These are phyloP conservation scores for Boletus austroedulis DNA, from an alignment of 1,284 basidiomycete species.

Conservation along the genomic window DNA sequence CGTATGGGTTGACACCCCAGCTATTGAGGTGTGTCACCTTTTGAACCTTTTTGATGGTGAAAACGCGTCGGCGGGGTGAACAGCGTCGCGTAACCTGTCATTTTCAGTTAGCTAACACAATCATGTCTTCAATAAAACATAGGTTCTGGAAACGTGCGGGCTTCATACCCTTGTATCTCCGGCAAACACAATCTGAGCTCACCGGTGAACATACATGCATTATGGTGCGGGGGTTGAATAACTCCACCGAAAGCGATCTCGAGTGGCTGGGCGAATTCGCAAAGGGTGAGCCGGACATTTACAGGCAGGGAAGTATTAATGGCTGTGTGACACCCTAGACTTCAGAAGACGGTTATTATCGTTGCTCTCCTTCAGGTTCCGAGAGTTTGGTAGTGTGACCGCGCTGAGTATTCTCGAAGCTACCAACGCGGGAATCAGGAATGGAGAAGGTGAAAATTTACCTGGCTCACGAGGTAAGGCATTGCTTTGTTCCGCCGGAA, in stretches of 20 bases:
- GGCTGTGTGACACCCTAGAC: conserved; percentile 47
- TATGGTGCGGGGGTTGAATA: conserved; percentile 87
- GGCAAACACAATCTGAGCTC: conserved; percentile 91
- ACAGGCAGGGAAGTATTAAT: not conserved
- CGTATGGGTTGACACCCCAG: conserved; percentile 89
- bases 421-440: conserved; percentile 64
- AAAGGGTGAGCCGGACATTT: conserved; percentile 54
- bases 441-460: conserved; percentile 41
- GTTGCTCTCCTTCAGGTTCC: conserved; percentile 91
- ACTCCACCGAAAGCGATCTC: conserved; percentile 56
- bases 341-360: conserved; percentile 90
- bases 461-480: conserved; percentile 40
- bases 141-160: conserved; percentile 96
- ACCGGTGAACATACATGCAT: conserved; percentile 97
- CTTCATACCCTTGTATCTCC: conserved; percentile 88
- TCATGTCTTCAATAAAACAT: not conserved
- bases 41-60: not conserved
- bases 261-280: conserved; percentile 91
- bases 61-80: not conserved
- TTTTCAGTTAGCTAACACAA: not conserved
- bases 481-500: not conserved
- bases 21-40: conserved; percentile 60
- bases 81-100: not conserved
- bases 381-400: conserved; percentile 86
- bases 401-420: conserved; percentile 90